Evolutionary conservation across 23 red algal genomes (phyloP).

Genomic region (Chondrus crispus): DNA sequence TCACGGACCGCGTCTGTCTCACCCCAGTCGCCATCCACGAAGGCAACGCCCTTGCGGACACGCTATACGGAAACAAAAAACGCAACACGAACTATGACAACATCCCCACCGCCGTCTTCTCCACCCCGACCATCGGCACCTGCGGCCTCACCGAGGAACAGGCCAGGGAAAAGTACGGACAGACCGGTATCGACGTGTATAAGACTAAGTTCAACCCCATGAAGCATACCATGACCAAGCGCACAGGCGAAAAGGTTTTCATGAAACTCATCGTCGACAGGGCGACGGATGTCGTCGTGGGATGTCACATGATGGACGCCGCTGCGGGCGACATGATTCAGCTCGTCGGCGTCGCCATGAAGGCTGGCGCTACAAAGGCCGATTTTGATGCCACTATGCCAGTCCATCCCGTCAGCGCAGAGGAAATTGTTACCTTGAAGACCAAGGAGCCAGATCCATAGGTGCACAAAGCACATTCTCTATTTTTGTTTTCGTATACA

Average conservation of each 20-base stretch:
- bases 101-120: constrained; percentile 95
- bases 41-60: constrained; percentile 94
- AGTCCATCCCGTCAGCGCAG: constrained; percentile 90
- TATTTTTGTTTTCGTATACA: too few species aligned
- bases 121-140: constrained; percentile 83
- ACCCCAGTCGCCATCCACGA: constrained; percentile 98
- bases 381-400: constrained; percentile 95
- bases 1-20: constrained; percentile 79
- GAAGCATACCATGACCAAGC: constrained; percentile 88
- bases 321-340: constrained; percentile 93
- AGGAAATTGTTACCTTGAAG: constrained; percentile 95
- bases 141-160: constrained; percentile 82
- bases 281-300: constrained; percentile 77
- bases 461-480: too few species aligned
- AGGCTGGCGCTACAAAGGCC: constrained; percentile 92
- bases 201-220: constrained; percentile 84
- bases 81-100: constrained; percentile 71
- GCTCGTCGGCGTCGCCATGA: constrained; percentile 80
- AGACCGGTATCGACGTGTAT: constrained; percentile 76
- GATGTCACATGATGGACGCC: constrained; percentile 80
- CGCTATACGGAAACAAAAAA: constrained; percentile 73
- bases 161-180: constrained; percentile 72
- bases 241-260: constrained; percentile 67
- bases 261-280: constrained; percentile 95
- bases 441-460: constrained; percentile 52